A percentile compares a stretch with the other conserved stretches of the same genome.
Evolutionary conservation across 352 stramenopile genomes (phyloP).

Genomic region (Phytophthora rubi): DNA sequence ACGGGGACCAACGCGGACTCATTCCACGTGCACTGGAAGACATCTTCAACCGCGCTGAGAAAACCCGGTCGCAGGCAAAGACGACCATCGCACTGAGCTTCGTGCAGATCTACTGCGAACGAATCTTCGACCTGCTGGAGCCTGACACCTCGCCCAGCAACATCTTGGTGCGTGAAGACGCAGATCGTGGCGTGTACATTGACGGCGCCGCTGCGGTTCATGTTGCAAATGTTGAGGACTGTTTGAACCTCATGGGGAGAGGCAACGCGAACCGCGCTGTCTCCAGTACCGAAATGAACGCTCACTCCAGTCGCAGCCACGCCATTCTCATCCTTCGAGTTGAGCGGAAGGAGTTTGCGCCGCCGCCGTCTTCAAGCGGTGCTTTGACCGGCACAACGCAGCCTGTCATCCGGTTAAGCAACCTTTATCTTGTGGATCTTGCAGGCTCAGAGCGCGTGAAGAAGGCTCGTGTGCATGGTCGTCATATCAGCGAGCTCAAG

Average conservation of each 20-base stretch:
- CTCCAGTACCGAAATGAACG: slow-evolving; percentile 89
- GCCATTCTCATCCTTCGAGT: slow-evolving; percentile 87
- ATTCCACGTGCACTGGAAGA: slow-evolving; percentile 69
- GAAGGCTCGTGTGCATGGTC: slow-evolving; percentile 59
- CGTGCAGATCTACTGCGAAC: slow-evolving; percentile 85
- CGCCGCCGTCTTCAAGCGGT: slow-evolving; percentile 9
- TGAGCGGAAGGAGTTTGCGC: slow-evolving; percentile 68
- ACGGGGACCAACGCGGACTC: slow-evolving; percentile 51
- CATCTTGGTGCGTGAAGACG: slow-evolving; percentile 71
- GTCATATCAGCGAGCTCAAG: slow-evolving; percentile 73
- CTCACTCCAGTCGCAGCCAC: slow-evolving; percentile 85
- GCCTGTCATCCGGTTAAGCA: slow-evolving; percentile 63
- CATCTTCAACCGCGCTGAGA: slow-evolving; percentile 56
- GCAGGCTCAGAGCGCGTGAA: slow-evolving; percentile 78
- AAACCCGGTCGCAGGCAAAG: slow-evolving; percentile 34
- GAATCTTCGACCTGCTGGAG: slow-evolving; percentile 73
- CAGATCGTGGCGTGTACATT: slow-evolving; percentile 69
- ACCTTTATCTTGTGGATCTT: slow-evolving; percentile 73
- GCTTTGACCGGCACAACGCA: slow-evolving; percentile 11
- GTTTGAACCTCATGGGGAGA: slow-evolving; percentile 46
- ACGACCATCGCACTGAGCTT: slow-evolving; percentile 72
- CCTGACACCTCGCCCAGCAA: slow-evolving; percentile 44
- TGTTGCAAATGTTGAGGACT: slow-evolving; percentile 55
- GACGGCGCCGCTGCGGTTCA: slow-evolving; percentile 56
- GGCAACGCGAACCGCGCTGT: slow-evolving; percentile 79